A percentile compares a stretch with the other conserved stretches of the same genome.
Conservation (phyloP, 83 land plant genomes). For the Larix sibirica region DNA sequence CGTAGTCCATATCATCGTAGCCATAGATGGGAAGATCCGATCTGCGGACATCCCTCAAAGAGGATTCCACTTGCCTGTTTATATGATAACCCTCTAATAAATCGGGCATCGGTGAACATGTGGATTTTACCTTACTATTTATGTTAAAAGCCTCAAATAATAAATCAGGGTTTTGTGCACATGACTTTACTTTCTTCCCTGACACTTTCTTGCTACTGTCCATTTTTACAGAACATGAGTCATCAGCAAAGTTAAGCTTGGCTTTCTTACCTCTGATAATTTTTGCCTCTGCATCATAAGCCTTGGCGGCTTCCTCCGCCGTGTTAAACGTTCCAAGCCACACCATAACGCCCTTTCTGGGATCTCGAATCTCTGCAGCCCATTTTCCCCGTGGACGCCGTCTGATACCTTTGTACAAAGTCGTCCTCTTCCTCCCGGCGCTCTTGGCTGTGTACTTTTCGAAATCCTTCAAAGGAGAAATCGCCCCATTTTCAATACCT, state of each 20-base stretch:
- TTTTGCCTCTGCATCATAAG: neutral
- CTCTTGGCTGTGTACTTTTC: neutral
- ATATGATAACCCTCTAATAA: too few relatives aligned
- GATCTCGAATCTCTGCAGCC: neutral
- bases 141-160: neutral
- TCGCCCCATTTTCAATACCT: neutral
- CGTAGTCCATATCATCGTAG: neutral
- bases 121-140: neutral
- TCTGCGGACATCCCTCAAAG: neutral
- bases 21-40: neutral
- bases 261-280: conserved; percentile 4
- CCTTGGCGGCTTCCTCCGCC: neutral
- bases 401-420: neutral
- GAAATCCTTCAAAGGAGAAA: neutral
- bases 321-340: conserved; percentile 7
- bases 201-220: neutral
- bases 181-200: neutral
- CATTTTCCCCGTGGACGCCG: conserved; percentile 3
- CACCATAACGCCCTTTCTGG: neutral
- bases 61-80: neutral
- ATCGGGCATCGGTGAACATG: too few relatives aligned
- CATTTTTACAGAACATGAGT: neutral
- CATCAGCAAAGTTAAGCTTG: conserved; percentile 5
- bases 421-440: neutral
- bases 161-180: neutral